Evolutionary conservation across 345 rosid genomes (phyloP).

Genomic region (Iberis pinnata): DNA sequence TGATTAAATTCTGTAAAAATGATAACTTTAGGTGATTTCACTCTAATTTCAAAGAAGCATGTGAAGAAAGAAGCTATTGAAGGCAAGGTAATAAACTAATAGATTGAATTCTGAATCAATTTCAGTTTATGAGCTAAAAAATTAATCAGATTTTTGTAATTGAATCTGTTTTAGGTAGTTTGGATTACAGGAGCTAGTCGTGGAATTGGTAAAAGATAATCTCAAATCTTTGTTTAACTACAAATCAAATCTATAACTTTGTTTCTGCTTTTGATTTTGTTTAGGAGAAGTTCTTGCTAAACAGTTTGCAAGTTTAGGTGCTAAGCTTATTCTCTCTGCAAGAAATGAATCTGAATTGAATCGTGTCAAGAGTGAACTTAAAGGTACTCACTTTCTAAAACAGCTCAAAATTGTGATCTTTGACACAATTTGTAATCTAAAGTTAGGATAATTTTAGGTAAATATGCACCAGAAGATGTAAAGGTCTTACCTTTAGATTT

Average conservation of each 20-base stretch:
- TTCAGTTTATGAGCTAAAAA: not conserved
- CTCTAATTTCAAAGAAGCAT: constrained; percentile 56
- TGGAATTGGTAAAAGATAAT: constrained; percentile 58
- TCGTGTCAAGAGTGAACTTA: constrained; percentile 66
- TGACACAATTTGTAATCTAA: too few relatives aligned
- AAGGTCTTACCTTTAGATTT: constrained; percentile 78
- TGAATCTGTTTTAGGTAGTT: constrained; percentile 45
- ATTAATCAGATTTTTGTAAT: not conserved
- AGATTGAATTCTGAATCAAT: not conserved
- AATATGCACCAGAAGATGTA: constrained; percentile 62
- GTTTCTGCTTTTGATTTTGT: constrained; percentile 12
- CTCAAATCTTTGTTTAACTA: not conserved
- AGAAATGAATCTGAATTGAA: constrained; percentile 66
- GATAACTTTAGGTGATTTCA: constrained; percentile 66
- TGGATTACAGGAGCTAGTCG: constrained; percentile 99
- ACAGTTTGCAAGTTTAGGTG: constrained; percentile 76
- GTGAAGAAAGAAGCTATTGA: constrained; percentile 70
- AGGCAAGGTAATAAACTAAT: constrained; percentile 46
- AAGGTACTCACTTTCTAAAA: constrained; percentile 41
- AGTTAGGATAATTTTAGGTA: constrained; percentile 46
- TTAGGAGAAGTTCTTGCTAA: constrained; percentile 82
- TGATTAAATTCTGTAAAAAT: not conserved
- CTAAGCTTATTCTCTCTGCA: constrained; percentile 87
- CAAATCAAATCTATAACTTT: not conserved
- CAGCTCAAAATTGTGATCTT: too few relatives aligned